Base-by-base conservation (phyloP, 2,329 filamentous ascomycete genomes). In the Xylariaceae sp. region DNA sequence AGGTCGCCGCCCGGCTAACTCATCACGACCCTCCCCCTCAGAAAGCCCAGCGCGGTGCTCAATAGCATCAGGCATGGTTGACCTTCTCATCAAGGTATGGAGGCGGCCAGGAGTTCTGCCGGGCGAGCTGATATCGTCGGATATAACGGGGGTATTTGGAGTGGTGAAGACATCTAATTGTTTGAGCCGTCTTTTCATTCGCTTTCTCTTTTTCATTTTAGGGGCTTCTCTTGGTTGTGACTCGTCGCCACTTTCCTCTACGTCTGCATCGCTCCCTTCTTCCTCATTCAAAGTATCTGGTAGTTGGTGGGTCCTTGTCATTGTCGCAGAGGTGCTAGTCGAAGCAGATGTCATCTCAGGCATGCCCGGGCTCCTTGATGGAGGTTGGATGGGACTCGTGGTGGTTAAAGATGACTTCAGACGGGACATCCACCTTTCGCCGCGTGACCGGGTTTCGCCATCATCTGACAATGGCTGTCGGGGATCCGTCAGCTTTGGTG, bases 161-260 rank as follows among this genome's bases (percentile, higher is more conserved):
- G 82, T 78, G 6, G 86, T 85, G 48, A 80, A 49, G 65, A 74
- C 49, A 62, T 82, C 66, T 60, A 74, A 58, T 66, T 75, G 66
- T 69, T 76, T 73, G 23, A 72, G 65, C 62, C 74, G 74, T 29
- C 72, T 78, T 49, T 77, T 75, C 55, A 75, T 82, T 61, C 79
- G 81, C 53, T 80, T 78, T 64, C 82, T 83, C 64, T 77, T 83
- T 66, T 79, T 86, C 23, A 72, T 73, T 50, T 76, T 78, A 2
- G 66, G 57, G 22, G 67, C 59, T 42, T 72, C 51, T 70, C 12
- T 68, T 62, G n/a, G 67, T 58, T 16, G 69, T 69, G n/a, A 76
- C 61, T 95, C 91, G 42, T 90, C 88, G 0, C 83, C 87, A 36
- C 89, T 95, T 62, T 93, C 88, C 62, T 95, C 91, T 2, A 85